These are phyloP conservation scores for Neurospora crassa DNA, from an alignment of 2,329 filamentous ascomycete species.

Conservation along the genomic window DNA sequence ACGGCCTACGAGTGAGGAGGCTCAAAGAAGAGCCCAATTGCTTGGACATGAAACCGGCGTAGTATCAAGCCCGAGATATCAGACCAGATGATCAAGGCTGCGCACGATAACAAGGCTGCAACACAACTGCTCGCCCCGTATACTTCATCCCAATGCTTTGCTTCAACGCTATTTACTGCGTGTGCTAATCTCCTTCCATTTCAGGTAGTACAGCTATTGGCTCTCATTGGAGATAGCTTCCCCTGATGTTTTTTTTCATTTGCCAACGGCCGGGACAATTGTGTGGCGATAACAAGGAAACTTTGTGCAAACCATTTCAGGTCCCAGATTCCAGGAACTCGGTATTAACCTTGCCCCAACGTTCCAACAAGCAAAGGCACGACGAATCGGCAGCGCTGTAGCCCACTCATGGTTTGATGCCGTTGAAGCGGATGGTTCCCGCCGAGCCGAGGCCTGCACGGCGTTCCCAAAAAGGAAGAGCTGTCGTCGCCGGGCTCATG, in stretches of 20 bases:
- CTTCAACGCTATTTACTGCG: not conserved
- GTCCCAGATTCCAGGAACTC: not conserved
- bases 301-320: not conserved
- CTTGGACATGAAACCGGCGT: not conserved
- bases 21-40: not conserved
- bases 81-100: not conserved
- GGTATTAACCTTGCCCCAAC: not conserved
- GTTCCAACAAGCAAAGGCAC: not conserved
- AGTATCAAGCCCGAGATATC: not conserved
- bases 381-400: not conserved
- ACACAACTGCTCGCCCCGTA: not conserved
- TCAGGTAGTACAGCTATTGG: not conserved
- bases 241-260: not conserved
- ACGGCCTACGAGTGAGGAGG: not conserved
- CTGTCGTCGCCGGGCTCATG: not conserved
- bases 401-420: not conserved
- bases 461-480: not conserved
- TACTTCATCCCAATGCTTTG: not conserved
- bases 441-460: not conserved
- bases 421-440: not conserved
- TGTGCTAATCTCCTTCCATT: not conserved
- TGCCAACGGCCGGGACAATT: not conserved
- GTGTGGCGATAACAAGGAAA: not conserved
- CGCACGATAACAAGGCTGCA: not conserved
- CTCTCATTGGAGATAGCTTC: not conserved